Percentiles rank a stretch among this genome's conserved stretches.
These are phyloP conservation scores for Hydrangea macrophylla DNA, from an alignment of 148 eudicot species.

Conservation along the genomic window DNA sequence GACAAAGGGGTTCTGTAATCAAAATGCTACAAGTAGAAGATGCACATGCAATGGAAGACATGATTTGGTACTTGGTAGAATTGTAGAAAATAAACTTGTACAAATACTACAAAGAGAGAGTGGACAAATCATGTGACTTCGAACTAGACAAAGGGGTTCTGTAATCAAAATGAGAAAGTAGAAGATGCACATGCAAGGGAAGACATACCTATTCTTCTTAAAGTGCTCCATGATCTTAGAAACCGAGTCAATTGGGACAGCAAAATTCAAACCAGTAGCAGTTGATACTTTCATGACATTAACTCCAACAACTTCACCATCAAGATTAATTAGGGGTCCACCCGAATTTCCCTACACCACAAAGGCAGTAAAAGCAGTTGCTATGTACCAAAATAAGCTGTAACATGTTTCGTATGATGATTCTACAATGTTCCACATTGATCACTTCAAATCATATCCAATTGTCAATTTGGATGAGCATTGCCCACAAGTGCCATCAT, in stretches of 20 bases:
- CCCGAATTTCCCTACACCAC: constrained; percentile 74
- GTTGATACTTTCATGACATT: constrained; percentile 55
- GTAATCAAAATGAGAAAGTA: neutral
- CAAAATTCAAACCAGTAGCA: constrained; percentile 70
- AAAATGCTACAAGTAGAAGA: too few species aligned
- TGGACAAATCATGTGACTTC: too few species aligned
- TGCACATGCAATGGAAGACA: too few species aligned
- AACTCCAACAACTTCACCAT: constrained; percentile 79
- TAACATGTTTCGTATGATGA: too few species aligned
- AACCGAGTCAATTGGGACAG: constrained; percentile 73
- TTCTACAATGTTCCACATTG: too few species aligned
- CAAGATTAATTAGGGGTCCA: constrained; percentile 78
- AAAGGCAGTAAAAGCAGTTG: neutral
- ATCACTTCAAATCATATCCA: too few species aligned
- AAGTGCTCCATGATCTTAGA: constrained; percentile 66
- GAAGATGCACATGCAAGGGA: neutral
- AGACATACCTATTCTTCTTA: constrained; percentile 57
- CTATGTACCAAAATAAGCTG: neutral
- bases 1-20: too few species aligned
- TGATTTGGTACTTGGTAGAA: too few species aligned
- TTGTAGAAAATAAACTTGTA: too few species aligned
- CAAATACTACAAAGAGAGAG: too few species aligned
- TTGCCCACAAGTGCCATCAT: too few species aligned
- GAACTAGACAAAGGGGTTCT: neutral
- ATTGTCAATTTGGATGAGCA: too few species aligned